phyloP scores from a whole-genome alignment of 2,329 filamentous ascomycete genomes.

The Ascochyta lentis region DNA sequence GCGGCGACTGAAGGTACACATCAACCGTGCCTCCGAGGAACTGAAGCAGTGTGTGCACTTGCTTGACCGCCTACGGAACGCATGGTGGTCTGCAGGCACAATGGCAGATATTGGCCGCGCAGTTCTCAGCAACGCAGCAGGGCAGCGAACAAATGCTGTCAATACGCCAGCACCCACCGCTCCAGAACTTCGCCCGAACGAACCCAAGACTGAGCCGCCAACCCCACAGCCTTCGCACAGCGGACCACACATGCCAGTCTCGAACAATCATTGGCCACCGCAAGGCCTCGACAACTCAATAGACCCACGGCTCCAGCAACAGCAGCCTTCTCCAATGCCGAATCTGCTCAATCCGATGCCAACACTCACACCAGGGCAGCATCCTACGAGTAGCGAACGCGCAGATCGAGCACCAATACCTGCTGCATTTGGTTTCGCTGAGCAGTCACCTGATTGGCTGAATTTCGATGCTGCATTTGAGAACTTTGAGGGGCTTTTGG shows the following conservation, averaged over 20 bases:
- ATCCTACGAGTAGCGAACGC: slow-evolving; percentile 48
- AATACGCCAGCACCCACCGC: slow-evolving; percentile 40
- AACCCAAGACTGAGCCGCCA: slow-evolving; percentile 30
- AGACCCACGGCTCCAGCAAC: slow-evolving; percentile 44
- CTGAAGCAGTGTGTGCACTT: slow-evolving; percentile 53
- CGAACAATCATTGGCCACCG: slow-evolving; percentile 33
- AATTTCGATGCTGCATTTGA: slow-evolving; percentile 51
- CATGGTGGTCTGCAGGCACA: slow-evolving; percentile 56
- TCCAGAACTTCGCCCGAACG: slow-evolving; percentile 26
- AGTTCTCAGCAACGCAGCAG: slow-evolving; percentile 49
- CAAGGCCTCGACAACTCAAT: slow-evolving; percentile 35
- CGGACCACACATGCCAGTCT: slow-evolving; percentile 19
- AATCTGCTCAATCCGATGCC: slow-evolving; percentile 40
- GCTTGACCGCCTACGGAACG: slow-evolving; percentile 52
- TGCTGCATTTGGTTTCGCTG: slow-evolving; percentile 39
- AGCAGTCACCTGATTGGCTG: slow-evolving; percentile 48
- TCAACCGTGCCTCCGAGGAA: slow-evolving; percentile 55
- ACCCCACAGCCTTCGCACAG: slow-evolving; percentile 26
- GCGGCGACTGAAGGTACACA: slow-evolving; percentile 56
- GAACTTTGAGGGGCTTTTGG: slow-evolving; percentile 49
- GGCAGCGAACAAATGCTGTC: slow-evolving; percentile 42
- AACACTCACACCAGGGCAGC: slow-evolving; percentile 42
- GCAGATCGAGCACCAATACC: slow-evolving; percentile 36
- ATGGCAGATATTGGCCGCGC: slow-evolving; percentile 53
- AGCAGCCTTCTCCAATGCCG: slow-evolving; percentile 37